phyloP scores from a whole-genome alignment of 495 filamentous ascomycete genomes.

The Podospora didyma region DNA sequence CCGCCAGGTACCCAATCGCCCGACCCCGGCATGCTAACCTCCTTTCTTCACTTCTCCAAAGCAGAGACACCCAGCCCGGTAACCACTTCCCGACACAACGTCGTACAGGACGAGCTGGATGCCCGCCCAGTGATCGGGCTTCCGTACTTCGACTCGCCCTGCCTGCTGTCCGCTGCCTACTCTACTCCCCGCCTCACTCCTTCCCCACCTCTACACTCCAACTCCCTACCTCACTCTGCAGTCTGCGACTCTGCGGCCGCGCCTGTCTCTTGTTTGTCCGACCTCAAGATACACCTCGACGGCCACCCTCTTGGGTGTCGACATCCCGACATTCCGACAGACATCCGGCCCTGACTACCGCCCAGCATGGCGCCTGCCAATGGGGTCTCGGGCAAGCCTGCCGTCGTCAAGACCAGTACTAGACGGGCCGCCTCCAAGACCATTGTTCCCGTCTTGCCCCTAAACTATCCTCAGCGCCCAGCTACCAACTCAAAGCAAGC shows the following conservation, averaged over 20 bases:
- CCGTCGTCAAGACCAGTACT: constrained; percentile 15
- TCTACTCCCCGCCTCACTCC: background rate
- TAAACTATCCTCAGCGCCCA: constrained; percentile 27
- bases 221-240: background rate
- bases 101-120: constrained; percentile 15
- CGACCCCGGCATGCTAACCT: background rate
- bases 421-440: constrained; percentile 14
- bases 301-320: too few relatives aligned
- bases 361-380: constrained; percentile 27
- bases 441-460: constrained; percentile 27
- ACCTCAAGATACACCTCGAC: too few relatives aligned
- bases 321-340: too few relatives aligned
- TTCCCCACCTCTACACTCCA: background rate
- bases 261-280: too few relatives aligned
- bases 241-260: too few relatives aligned
- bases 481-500: constrained; percentile 10
- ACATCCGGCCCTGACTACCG: too few relatives aligned
- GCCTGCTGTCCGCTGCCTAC: background rate
- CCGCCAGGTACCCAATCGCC: background rate
- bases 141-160: constrained; percentile 1
- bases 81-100: background rate
- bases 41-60: constrained; percentile 4
- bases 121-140: constrained; percentile 16
- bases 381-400: constrained; percentile 18
- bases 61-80: constrained; percentile 4